Conservation (phyloP, 2,329 filamentous ascomycete genomes). For the Botrytis porri region DNA sequence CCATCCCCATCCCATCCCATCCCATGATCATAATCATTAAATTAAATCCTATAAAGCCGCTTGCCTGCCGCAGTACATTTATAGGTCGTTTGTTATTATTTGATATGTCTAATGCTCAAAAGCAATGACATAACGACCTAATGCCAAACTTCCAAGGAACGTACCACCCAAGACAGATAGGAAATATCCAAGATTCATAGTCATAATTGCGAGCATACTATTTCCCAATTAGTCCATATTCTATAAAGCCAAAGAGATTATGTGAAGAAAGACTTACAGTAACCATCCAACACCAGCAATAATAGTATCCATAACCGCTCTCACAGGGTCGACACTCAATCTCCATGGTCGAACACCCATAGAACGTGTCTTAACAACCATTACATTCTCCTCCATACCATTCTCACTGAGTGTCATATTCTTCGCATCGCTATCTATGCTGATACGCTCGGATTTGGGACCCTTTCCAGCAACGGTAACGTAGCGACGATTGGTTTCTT, state of each 20-base stretch:
- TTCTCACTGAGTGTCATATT: slow-evolving; percentile 67
- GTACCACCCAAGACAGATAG: slow-evolving; percentile 72
- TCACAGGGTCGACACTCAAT: slow-evolving; percentile 72
- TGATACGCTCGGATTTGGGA: slow-evolving; percentile 32
- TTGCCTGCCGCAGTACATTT: slow-evolving; percentile 17
- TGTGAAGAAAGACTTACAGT: slow-evolving; percentile 60
- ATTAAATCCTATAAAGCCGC: slow-evolving; percentile 16
- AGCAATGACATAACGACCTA: slow-evolving; percentile 34
- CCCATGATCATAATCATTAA: slow-evolving; percentile 8
- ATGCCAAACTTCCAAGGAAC: slow-evolving; percentile 75
- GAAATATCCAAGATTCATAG: slow-evolving; percentile 82
- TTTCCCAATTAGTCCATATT: slow-evolving; percentile 12
- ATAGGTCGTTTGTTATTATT: background rate
- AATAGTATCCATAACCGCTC: slow-evolving; percentile 67
- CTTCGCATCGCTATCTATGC: slow-evolving; percentile 54
- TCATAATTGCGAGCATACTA: slow-evolving; percentile 93
- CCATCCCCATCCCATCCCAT: background rate
- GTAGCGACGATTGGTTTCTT: slow-evolving; percentile 72
- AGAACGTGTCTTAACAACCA: slow-evolving; percentile 62
- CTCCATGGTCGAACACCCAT: slow-evolving; percentile 67
- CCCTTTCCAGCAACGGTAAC: slow-evolving; percentile 66
- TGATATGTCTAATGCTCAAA: slow-evolving; percentile 26
- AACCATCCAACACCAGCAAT: slow-evolving; percentile 79
- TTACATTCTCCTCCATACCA: slow-evolving; percentile 76
- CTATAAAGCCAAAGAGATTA: slow-evolving; percentile 12